Conservation (phyloP, 2,329 filamentous ascomycete genomes). For the Penicillium griseofulvum region DNA sequence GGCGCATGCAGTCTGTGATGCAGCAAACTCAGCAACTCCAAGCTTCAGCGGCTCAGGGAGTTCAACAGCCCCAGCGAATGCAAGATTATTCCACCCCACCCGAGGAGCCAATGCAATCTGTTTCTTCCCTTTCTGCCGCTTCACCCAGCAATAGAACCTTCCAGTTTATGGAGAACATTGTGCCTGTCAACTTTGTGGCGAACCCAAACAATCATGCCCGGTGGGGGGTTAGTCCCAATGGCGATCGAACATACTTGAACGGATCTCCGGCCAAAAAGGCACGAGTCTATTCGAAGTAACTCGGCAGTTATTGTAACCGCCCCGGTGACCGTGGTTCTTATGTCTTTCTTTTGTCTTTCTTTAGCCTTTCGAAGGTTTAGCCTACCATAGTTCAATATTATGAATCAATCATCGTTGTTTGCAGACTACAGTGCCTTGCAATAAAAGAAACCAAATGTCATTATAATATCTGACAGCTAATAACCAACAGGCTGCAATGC, state of each 20-base stretch:
- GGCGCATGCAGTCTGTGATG: background rate
- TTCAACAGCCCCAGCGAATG: background rate
- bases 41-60: background rate
- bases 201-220: constrained; percentile 27
- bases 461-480: background rate
- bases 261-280: constrained; percentile 9
- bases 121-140: background rate
- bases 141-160: constrained; percentile 9
- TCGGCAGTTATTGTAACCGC: too few species aligned
- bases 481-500: background rate
- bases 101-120: background rate
- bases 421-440: background rate
- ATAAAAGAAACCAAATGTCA: background rate
- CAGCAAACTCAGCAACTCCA: background rate
- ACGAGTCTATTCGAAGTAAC: background rate
- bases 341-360: too few species aligned
- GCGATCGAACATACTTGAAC: constrained; percentile 21
- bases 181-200: constrained; percentile 20
- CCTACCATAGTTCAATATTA: too few species aligned
- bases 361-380: too few species aligned
- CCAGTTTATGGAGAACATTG: constrained; percentile 13
- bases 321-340: too few species aligned
- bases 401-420: background rate
- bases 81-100: background rate
- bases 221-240: constrained; percentile 15